Evolutionary conservation across 371 early-diverging fungal genomes (phyloP), one percentile per base, ranked within the genome.

Genomic region (Syncephalastrum monosporum): DNA sequence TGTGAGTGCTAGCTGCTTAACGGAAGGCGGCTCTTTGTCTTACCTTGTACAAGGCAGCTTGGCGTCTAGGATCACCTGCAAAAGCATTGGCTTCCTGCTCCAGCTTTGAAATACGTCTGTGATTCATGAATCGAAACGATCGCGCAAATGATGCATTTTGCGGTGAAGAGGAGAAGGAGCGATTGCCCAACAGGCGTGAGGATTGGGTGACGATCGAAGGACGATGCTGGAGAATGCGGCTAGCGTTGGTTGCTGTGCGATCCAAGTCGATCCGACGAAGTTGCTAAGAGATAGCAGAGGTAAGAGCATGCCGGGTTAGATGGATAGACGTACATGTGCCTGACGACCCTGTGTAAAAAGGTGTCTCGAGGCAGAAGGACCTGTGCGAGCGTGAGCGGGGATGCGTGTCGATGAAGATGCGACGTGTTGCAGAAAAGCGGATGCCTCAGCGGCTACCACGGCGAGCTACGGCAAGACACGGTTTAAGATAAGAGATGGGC

Each of bases 1-100:
- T 33, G 38, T 33, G 10, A 33, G 38, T 33, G 10, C 3, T 33
- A 2, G 38, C 38, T 33, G 38, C 38, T 5, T 33, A 33, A 5
- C 38, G 2, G 8, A 33, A 33, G 38, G 2, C 16, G 10, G 5
- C 3, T 10, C 17, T 21, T 48, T 23, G 14, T 33, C 47, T 56
- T 68, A 86, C 88, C 77, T 79, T 77, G 74, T 86, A 88, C 41
- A 87, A 76, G 17, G 74, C 83, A 19, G 86, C 81, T 55, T 91
- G 91, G 7, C 75, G 75, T 10, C 62, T 51, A 2, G 88, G 63
- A 61, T 89, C 81, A 54, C 67, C 62, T 14, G 83, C 75, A 44
- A 71, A 65, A 7, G 79, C 75, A 52, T 84, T 74, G 1, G 91
- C 89, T 19, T 85, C 84, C n/a, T 75, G 48, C 53, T 86, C 87